phyloP scores from a whole-genome alignment of 176 grass and related monocot species.

The Phragmites australis region DNA sequence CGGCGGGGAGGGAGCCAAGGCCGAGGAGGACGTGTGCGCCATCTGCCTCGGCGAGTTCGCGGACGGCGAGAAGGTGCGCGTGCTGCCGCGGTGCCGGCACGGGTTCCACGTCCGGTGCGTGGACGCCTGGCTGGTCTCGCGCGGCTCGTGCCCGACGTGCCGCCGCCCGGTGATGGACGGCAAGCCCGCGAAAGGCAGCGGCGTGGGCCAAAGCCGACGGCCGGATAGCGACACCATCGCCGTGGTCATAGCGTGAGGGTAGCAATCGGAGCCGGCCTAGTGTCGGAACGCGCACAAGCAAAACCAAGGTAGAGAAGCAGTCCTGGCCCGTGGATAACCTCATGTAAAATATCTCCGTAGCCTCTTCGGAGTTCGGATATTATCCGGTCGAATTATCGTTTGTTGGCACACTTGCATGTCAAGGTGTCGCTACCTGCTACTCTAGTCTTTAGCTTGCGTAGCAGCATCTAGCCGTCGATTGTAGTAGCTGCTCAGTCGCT shows the following conservation, averaged over 20 bases:
- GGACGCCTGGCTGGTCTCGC: slow-evolving; percentile 68
- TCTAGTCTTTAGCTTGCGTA: neutral
- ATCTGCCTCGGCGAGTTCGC: slow-evolving; percentile 86
- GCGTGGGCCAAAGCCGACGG: neutral
- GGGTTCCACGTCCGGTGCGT: slow-evolving; percentile 76
- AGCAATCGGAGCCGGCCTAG: neutral
- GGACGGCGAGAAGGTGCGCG: slow-evolving; percentile 72
- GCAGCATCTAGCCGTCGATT: neutral
- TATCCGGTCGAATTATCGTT: slow-evolving; percentile 28
- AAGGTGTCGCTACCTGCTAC: neutral
- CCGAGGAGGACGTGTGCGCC: slow-evolving; percentile 51
- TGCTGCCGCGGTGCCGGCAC: slow-evolving; percentile 72
- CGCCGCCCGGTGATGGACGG: slow-evolving; percentile 40
- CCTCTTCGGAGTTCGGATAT: neutral
- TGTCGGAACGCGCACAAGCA: neutral
- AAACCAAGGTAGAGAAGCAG: neutral
- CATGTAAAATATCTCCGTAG: slow-evolving; percentile 29
- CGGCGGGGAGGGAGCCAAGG: slow-evolving; percentile 16
- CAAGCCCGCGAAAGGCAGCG: neutral
- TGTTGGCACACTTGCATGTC: neutral
- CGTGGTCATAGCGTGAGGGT: slow-evolving; percentile 30
- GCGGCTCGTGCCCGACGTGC: slow-evolving; percentile 79
- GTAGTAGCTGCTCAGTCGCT: neutral
- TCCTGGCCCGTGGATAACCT: neutral
- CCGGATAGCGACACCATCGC: slow-evolving; percentile 11